A percentile compares a stretch with the other conserved stretches of the same genome.
These are phyloP conservation scores for Vaccinium corymbosum DNA, from an alignment of 148 eudicot genomes.

Conservation along the genomic window DNA sequence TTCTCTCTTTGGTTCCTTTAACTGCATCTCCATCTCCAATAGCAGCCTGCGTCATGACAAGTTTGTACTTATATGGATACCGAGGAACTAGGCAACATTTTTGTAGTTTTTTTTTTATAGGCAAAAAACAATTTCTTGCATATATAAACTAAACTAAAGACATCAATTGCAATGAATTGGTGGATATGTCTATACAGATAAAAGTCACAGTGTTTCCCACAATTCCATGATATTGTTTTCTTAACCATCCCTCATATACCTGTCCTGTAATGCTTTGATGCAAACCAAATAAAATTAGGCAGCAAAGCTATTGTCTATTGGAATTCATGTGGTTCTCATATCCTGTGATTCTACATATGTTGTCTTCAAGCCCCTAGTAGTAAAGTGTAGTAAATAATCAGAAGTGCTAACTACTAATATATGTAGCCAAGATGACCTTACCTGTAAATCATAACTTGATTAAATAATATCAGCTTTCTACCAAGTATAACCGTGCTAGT, in stretches of 20 bases:
- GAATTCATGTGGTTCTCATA: neutral
- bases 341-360: neutral
- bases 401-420: neutral
- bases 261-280: neutral
- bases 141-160: neutral
- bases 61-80: neutral
- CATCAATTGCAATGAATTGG: neutral
- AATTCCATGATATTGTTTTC: neutral
- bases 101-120: neutral
- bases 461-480: neutral
- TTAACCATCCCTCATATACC: neutral
- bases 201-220: neutral
- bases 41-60: neutral
- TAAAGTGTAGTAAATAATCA: neutral
- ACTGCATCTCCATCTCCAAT: slow-evolving; percentile 7
- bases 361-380: neutral
- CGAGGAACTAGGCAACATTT: neutral
- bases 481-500: neutral
- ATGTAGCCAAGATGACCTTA: neutral
- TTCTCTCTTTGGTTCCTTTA: slow-evolving; percentile 10
- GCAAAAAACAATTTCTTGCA: neutral
- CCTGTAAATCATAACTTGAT: neutral
- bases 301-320: neutral
- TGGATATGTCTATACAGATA: too few relatives aligned
- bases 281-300: neutral